A percentile compares a stretch with the other conserved stretches of the same genome.
These are phyloP conservation scores for Cryptosporidium tyzzeri DNA, from an alignment of 169 alveolate genomes.

Conservation along the genomic window DNA sequence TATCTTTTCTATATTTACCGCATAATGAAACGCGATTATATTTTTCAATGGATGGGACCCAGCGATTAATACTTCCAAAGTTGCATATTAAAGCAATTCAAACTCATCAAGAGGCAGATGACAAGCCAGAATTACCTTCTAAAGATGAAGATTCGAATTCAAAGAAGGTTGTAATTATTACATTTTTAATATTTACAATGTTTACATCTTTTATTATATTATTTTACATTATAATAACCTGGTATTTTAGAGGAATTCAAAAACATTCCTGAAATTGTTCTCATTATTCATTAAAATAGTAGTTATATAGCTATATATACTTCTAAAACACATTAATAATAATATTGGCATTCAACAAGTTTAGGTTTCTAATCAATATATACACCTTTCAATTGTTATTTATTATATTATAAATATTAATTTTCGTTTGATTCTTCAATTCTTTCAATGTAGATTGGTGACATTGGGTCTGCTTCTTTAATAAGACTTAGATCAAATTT, in stretches of 20 bases:
- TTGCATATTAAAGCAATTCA: slow-evolving; percentile 60
- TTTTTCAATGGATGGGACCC: slow-evolving; percentile 9
- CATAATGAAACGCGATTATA: slow-evolving; percentile 38
- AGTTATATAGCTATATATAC: background rate
- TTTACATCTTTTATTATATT: slow-evolving; percentile 17
- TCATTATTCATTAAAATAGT: too few relatives aligned
- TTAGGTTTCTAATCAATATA: background rate
- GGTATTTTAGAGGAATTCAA: slow-evolving; percentile 51
- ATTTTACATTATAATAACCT: slow-evolving; percentile 40
- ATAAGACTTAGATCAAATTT: slow-evolving; percentile 2
- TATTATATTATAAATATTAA: too few relatives aligned
- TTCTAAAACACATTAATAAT: too few relatives aligned
- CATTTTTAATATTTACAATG: slow-evolving; percentile 21
- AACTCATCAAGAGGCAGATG: slow-evolving; percentile 60
- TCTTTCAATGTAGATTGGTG: slow-evolving; percentile 21
- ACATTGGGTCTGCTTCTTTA: slow-evolving; percentile 38
- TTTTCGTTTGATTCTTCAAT: background rate
- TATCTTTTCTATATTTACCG: slow-evolving; percentile 49
- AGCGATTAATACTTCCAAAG: slow-evolving; percentile 43
- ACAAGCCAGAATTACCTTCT: slow-evolving; percentile 38
- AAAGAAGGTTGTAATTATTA: slow-evolving; percentile 20
- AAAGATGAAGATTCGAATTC: slow-evolving; percentile 26
- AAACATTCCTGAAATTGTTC: slow-evolving; percentile 17
- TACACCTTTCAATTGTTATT: background rate
- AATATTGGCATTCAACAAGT: background rate